phyloP scores from a whole-genome alignment of 176 grass and related monocot genomes.

The Alopecurus myosuroides region DNA sequence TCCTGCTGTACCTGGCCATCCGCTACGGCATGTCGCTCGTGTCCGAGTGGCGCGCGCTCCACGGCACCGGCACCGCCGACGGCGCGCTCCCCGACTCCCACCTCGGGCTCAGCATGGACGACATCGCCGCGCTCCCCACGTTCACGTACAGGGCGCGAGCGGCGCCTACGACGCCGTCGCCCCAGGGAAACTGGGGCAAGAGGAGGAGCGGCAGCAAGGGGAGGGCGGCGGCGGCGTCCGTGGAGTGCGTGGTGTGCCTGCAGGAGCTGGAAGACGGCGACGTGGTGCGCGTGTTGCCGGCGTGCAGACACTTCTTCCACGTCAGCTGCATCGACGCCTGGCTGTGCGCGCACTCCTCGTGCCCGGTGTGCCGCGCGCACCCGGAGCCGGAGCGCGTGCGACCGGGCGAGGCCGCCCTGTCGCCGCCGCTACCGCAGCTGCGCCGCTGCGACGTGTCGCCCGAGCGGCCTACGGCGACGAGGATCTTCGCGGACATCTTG shows the following conservation, averaged over 20 bases:
- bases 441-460: slow-evolving; percentile 13
- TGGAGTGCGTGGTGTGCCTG: slow-evolving; percentile 59
- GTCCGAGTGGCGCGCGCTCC: slow-evolving; percentile 15
- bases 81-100: neutral
- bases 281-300: slow-evolving; percentile 46
- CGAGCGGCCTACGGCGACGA: slow-evolving; percentile 24
- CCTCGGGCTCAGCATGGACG: slow-evolving; percentile 26
- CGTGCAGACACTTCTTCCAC: slow-evolving; percentile 61
- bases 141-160: slow-evolving; percentile 30
- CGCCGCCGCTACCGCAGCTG: slow-evolving; percentile 19
- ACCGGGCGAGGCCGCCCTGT: neutral
- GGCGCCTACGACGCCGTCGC: neutral
- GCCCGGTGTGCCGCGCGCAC: slow-evolving; percentile 49
- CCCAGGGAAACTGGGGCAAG: neutral
- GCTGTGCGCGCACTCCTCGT: slow-evolving; percentile 33
- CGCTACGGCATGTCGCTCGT: slow-evolving; percentile 17
- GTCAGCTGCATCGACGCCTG: slow-evolving; percentile 42
- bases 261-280: slow-evolving; percentile 53
- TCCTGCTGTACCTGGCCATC: slow-evolving; percentile 34
- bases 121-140: slow-evolving; percentile 47
- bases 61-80: neutral
- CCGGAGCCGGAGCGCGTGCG: slow-evolving; percentile 6
- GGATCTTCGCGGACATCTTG: slow-evolving; percentile 27
- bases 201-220: slow-evolving; percentile 14
- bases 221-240: neutral